Base-by-base conservation (phyloP, 441 rosid species). In the Manihot esculenta region DNA sequence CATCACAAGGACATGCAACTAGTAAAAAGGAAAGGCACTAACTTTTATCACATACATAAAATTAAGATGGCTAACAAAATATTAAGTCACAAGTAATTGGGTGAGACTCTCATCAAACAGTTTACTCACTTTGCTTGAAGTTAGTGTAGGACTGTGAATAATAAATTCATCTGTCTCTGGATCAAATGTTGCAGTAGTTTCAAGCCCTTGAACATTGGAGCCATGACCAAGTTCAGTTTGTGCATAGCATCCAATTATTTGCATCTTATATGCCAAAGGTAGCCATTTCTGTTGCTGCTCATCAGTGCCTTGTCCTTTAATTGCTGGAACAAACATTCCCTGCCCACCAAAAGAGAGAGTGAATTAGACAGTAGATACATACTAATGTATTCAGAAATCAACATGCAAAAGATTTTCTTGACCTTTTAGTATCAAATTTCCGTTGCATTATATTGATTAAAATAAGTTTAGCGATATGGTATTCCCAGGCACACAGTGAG, bases 171-270 rank as follows among this genome's bases (percentile, higher is more conserved):
- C 96, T 0, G 91, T 87, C 82, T 87, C 63, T 64, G 88, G 91
- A 81, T 94, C 98, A 83, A 89, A 94, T 0, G 97, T 94, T 50
- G 98, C 98, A 47, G 96, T 92, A 23, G 99, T 94, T 82, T 94
- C 99, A 66, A 92, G 97, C 13, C 99, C 99, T 80, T 92, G 98
- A 70, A 94, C 97, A 73, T 94, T 94, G 33, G 99, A 94, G 75
- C 98, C 99, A 76, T 94, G 99, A 66, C 99, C 99, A 51, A 94
- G 97, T 82, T 94, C 99, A 73, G 99, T 94, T 68, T 94, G 99
- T n/a, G 98, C 98, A 86, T 94, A 94, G 79, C 97, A 89, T 51
- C 99, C 98, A 75, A 94, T 89, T 76, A 94, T 94, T 79, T 94
- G 93, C 99, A 94, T 90, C 87, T 81, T 92, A 79, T 73, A 75